These are phyloP conservation scores for Colletotrichum agaves DNA, from an alignment of 2,329 filamentous ascomycete genomes.

Conservation along the genomic window DNA sequence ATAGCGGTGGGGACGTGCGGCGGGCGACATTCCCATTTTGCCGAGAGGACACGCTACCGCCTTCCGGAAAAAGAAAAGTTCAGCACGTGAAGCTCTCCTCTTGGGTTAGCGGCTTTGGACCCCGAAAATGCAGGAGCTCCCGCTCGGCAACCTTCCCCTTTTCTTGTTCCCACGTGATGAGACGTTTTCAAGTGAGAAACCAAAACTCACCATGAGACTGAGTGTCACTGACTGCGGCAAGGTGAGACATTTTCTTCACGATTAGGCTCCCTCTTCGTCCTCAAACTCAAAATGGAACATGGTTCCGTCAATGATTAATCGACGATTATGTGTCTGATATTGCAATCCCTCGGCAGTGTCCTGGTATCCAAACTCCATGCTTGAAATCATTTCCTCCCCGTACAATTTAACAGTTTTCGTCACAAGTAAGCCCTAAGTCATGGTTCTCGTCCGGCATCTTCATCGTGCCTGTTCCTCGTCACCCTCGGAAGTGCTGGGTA, in stretches of 20 bases:
- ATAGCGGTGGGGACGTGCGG: constrained; percentile 27
- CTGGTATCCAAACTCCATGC: constrained; percentile 6
- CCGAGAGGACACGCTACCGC: constrained; percentile 7
- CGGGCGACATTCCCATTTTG: constrained; percentile 19
- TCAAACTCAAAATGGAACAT: too few relatives aligned
- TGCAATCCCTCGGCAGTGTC: too few relatives aligned
- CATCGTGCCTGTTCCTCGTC: neutral
- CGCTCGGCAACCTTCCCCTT: constrained; percentile 6
- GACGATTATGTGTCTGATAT: too few relatives aligned
- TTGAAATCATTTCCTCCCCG: neutral
- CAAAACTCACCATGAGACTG: too few relatives aligned
- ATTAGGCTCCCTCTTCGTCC: too few relatives aligned
- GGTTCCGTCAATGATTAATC: neutral
- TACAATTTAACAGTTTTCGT: neutral
- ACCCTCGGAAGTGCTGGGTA: neutral
- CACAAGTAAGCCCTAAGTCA: neutral
- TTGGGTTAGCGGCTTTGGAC: constrained; percentile 15
- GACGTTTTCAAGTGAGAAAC: too few relatives aligned
- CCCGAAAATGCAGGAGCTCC: constrained; percentile 24
- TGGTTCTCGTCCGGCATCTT: too few relatives aligned
- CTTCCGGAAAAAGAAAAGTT: neutral
- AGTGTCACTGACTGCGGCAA: too few relatives aligned
- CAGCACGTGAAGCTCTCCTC: constrained; percentile 1
- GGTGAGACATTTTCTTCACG: too few relatives aligned
- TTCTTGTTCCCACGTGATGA: neutral